Percentiles rank a stretch among this genome's conserved stretches.
Conservation (phyloP, 768 basidiomycete species). For the Agaricus blazei region DNA sequence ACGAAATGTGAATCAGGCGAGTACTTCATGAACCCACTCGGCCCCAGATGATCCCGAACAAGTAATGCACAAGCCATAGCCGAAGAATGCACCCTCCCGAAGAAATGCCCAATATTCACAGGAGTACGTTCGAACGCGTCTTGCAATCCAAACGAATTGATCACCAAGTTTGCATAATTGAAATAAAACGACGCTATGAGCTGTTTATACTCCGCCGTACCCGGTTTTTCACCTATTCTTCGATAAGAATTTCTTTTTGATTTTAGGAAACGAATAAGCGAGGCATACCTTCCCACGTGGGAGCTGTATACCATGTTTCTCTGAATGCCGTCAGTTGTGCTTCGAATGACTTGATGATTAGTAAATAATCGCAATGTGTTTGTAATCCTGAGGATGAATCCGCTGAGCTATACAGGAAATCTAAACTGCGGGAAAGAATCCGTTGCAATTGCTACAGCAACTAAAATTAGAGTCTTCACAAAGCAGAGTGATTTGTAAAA, state of each 20-base stretch:
- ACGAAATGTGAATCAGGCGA: constrained; percentile 91
- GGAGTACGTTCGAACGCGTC: constrained; percentile 81
- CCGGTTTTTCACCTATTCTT: constrained; percentile 20
- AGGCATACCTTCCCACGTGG: constrained; percentile 25
- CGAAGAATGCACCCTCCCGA: constrained; percentile 68
- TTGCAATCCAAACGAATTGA: constrained; percentile 96
- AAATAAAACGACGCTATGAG: constrained; percentile 70
- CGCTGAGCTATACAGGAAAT: constrained; percentile 84
- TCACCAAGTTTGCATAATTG: constrained; percentile 80
- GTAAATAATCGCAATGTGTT: constrained; percentile 77
- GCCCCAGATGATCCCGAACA: constrained; percentile 75
- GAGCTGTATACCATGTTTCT: constrained; percentile 44
- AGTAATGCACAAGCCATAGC: constrained; percentile 67
- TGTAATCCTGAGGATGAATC: constrained; percentile 79
- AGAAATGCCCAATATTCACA: constrained; percentile 79
- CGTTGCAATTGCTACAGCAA: constrained; percentile 72
- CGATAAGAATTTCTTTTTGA: neutral
- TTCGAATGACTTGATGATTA: constrained; percentile 82
- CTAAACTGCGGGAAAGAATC: constrained; percentile 82
- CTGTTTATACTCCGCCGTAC: constrained; percentile 36
- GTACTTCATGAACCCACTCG: constrained; percentile 73
- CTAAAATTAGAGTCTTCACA: neutral
- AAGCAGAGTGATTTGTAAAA: constrained; percentile 9
- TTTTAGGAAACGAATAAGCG: neutral
- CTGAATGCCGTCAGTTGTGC: constrained; percentile 62